Evolutionary conservation across 1,284 basidiomycete genomes (phyloP).

Genomic region (Trichosporon ovoides): DNA sequence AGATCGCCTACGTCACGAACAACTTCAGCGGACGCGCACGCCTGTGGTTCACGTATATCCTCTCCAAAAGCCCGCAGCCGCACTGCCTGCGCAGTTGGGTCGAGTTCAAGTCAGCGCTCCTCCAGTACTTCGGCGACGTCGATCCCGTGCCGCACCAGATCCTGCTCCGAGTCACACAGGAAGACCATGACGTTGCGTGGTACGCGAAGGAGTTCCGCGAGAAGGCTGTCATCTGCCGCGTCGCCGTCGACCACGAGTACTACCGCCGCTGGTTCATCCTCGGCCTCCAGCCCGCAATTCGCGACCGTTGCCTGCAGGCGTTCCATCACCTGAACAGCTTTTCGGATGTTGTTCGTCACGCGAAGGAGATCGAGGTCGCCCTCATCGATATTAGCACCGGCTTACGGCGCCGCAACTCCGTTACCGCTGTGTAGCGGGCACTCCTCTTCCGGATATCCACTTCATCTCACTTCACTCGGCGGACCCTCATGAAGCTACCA

Average conservation of each 20-base stretch:
- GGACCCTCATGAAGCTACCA: too few relatives aligned
- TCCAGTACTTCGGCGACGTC: neutral
- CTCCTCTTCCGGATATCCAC: neutral
- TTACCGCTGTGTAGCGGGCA: neutral
- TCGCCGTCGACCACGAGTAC: conserved; percentile 1
- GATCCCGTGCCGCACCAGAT: neutral
- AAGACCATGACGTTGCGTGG: neutral
- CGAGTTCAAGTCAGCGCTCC: neutral
- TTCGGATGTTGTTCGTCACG: neutral
- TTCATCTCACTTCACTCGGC: too few relatives aligned
- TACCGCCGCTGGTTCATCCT: conserved; percentile 1
- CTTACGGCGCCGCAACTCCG: neutral
- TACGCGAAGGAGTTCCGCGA: conserved; percentile 2
- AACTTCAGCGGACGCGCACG: neutral
- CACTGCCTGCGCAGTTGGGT: neutral
- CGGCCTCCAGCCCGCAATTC: neutral
- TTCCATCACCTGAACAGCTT: neutral
- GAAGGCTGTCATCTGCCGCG: neutral
- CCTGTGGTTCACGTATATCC: conserved; percentile 2
- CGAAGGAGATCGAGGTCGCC: neutral
- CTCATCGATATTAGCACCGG: neutral
- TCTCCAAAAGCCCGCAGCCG: neutral
- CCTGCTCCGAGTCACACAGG: neutral
- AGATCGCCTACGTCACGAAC: neutral
- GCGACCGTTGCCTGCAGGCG: neutral